Conservation (phyloP, 2,329 filamentous ascomycete species). For the Cytospora schulzeri region DNA sequence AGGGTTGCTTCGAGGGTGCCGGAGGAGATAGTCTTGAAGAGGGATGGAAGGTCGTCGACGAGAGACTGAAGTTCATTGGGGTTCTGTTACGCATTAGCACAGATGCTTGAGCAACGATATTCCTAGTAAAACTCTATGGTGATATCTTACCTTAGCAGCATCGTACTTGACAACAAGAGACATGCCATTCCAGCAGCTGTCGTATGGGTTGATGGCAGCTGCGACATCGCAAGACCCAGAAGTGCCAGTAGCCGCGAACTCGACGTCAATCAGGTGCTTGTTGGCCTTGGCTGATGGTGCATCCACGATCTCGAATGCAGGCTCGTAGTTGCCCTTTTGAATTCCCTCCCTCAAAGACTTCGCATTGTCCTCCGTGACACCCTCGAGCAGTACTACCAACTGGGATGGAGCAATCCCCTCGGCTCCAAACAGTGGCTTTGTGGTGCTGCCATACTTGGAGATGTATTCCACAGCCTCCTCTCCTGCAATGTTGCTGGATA, state of each 20-base stretch:
- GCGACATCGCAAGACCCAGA: slow-evolving; percentile 43
- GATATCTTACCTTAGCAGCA: slow-evolving; percentile 43
- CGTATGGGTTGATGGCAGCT: slow-evolving; percentile 45
- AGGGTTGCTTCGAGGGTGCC: slow-evolving; percentile 60
- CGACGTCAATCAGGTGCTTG: slow-evolving; percentile 45
- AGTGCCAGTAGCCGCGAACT: slow-evolving; percentile 44
- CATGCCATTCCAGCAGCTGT: slow-evolving; percentile 48
- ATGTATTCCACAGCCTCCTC: slow-evolving; percentile 58
- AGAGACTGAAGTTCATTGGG: slow-evolving; percentile 47
- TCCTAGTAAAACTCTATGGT: neutral
- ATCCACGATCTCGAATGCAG: slow-evolving; percentile 53
- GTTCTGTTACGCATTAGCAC: slow-evolving; percentile 40
- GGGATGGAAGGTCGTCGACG: slow-evolving; percentile 46
- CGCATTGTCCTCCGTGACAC: slow-evolving; percentile 51
- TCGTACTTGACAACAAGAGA: slow-evolving; percentile 49
- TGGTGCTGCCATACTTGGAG: slow-evolving; percentile 59
- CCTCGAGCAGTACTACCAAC: slow-evolving; percentile 62
- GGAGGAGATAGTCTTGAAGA: slow-evolving; percentile 48
- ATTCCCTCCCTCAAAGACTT: slow-evolving; percentile 46
- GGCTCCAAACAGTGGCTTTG: slow-evolving; percentile 53
- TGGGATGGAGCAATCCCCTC: slow-evolving; percentile 47
- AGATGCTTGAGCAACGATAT: neutral
- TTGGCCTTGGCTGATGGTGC: slow-evolving; percentile 48
- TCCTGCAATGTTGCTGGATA: slow-evolving; percentile 47
- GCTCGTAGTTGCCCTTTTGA: slow-evolving; percentile 37